A percentile compares a stretch with the other conserved stretches of the same genome.
phyloP scores from a whole-genome alignment of 2,329 filamentous ascomycete species.

The Acrocalymma vagum region DNA sequence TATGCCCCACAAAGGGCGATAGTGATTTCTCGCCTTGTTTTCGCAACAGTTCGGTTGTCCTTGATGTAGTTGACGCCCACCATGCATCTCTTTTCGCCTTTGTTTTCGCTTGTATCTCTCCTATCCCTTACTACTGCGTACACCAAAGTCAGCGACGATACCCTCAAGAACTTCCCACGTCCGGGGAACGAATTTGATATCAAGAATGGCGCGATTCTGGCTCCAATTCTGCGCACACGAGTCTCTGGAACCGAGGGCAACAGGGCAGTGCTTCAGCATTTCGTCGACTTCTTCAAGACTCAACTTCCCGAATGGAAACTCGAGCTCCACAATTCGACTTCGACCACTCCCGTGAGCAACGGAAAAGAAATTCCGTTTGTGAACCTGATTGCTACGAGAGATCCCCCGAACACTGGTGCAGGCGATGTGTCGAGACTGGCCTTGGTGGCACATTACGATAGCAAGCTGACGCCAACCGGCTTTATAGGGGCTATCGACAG shows the following conservation, averaged over 20 bases:
- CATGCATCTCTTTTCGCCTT: slow-evolving; percentile 29
- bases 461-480: slow-evolving; percentile 78
- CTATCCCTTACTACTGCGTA: slow-evolving; percentile 57
- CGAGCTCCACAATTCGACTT: slow-evolving; percentile 86
- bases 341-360: slow-evolving; percentile 80
- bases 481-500: slow-evolving; percentile 96
- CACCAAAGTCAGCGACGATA: slow-evolving; percentile 74
- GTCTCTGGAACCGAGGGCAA: slow-evolving; percentile 88
- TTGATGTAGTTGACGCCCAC: slow-evolving; percentile 4
- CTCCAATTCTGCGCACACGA: slow-evolving; percentile 86
- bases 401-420: slow-evolving; percentile 78
- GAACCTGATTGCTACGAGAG: slow-evolving; percentile 88
- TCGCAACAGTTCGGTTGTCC: slow-evolving; percentile 1
- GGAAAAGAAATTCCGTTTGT: slow-evolving; percentile 79
- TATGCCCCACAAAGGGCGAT: slow-evolving; percentile 17
- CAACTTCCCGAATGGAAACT: slow-evolving; percentile 84
- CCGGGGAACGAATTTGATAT: slow-evolving; percentile 83
- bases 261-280: slow-evolving; percentile 78
- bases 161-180: slow-evolving; percentile 74
- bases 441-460: slow-evolving; percentile 94
- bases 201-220: slow-evolving; percentile 75
- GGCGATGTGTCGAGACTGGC: slow-evolving; percentile 86
- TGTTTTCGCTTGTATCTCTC: slow-evolving; percentile 32
- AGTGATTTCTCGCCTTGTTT: slow-evolving; percentile 4
- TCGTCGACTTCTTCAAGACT: slow-evolving; percentile 80